phyloP scores from a whole-genome alignment of 2,329 filamentous ascomycete genomes.

The Diaporthe sp. region DNA sequence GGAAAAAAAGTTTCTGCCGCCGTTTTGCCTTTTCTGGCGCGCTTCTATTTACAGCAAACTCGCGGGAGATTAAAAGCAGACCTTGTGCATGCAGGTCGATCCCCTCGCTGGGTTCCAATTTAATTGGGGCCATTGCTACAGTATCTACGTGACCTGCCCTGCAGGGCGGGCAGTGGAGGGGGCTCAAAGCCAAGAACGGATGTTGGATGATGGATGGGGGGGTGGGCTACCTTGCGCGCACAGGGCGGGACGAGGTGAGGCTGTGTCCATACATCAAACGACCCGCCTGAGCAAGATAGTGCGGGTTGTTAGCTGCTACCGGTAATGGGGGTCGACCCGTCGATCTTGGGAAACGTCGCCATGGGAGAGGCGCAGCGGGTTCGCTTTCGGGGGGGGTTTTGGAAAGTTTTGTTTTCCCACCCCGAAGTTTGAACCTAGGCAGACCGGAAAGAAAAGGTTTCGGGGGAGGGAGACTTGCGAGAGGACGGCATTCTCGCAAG shows the following conservation, averaged over 20 bases:
- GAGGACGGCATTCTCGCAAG: constrained; percentile 15
- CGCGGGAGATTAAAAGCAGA: constrained; percentile 19
- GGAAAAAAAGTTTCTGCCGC: constrained; percentile 21
- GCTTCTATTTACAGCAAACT: constrained; percentile 31
- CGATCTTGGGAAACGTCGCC: constrained; percentile 22
- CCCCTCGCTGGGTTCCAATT: constrained; percentile 21
- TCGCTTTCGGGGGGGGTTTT: not conserved
- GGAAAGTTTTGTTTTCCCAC: constrained; percentile 21
- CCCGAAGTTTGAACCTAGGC: constrained; percentile 16
- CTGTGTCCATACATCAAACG: constrained; percentile 31
- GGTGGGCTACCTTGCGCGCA: not conserved
- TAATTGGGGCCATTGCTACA: constrained; percentile 26
- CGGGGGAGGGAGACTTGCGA: constrained; percentile 21
- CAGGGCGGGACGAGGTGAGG: constrained; percentile 4
- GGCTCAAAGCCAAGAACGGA: not conserved
- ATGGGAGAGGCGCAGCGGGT: constrained; percentile 9
- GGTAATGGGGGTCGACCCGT: constrained; percentile 15
- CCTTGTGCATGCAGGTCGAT: constrained; percentile 29
- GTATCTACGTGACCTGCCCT: constrained; percentile 13
- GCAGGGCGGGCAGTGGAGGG: constrained; percentile 1
- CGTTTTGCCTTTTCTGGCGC: constrained; percentile 19
- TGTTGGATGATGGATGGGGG: not conserved
- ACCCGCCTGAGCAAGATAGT: constrained; percentile 15
- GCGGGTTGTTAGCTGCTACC: constrained; percentile 17
- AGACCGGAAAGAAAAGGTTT: constrained; percentile 18